These are phyloP conservation scores for Gymnopilus dilepis DNA, from an alignment of 768 basidiomycete genomes.

Conservation along the genomic window DNA sequence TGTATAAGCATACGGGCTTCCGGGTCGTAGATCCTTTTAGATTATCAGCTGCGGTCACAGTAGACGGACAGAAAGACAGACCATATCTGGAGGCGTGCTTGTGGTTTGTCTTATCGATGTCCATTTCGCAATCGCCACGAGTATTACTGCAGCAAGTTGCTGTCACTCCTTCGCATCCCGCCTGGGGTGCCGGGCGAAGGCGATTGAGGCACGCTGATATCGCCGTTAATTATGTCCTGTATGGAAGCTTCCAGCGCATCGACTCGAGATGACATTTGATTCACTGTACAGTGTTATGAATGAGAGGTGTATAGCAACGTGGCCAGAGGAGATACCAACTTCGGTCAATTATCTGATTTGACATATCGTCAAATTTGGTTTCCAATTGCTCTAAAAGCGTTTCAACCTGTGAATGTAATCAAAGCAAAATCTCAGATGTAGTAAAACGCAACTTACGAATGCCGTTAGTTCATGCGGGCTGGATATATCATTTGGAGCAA, in stretches of 20 bases:
- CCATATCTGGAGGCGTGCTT: neutral
- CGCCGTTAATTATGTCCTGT: constrained; percentile 89
- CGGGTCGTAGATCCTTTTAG: neutral
- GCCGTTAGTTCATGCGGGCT: constrained; percentile 95
- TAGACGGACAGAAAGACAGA: neutral
- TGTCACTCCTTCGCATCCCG: constrained; percentile 51
- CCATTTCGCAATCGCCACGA: neutral
- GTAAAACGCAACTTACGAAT: constrained; percentile 64
- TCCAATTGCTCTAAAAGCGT: constrained; percentile 89
- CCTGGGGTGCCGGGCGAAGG: constrained; percentile 50
- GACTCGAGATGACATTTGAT: constrained; percentile 89
- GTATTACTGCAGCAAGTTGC: constrained; percentile 27
- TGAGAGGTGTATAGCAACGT: neutral
- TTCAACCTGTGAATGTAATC: constrained; percentile 72
- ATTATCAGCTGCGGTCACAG: neutral
- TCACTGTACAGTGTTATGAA: constrained; percentile 59
- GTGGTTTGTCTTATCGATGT: neutral
- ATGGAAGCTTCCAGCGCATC: constrained; percentile 90
- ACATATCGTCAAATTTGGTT: constrained; percentile 92
- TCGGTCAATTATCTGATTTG: constrained; percentile 82
- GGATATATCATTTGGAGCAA: constrained; percentile 70
- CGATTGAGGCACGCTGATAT: constrained; percentile 66
- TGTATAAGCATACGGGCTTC: neutral
- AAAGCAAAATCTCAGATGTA: neutral
- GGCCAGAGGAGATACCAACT: constrained; percentile 53